These are phyloP conservation scores for Kuraishia capsulata DNA, from an alignment of 805 yeast genomes.

Conservation along the genomic window DNA sequence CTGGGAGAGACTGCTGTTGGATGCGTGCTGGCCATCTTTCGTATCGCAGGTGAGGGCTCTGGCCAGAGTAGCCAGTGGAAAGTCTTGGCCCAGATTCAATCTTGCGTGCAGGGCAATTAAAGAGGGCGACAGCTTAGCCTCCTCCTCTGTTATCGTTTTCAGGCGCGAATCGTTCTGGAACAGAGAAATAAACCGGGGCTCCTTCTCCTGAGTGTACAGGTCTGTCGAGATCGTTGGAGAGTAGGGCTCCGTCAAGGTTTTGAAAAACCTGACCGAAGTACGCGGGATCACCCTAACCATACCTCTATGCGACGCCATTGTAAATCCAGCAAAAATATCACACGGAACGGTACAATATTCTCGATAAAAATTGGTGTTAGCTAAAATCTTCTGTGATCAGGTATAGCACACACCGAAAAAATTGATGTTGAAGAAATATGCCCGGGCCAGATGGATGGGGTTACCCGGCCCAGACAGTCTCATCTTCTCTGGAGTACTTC, in stretches of 20 bases:
- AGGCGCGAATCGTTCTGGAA: conserved; percentile 18
- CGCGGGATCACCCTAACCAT: neutral
- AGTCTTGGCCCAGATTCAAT: conserved; percentile 49
- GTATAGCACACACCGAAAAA: too few species aligned
- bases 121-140: conserved; percentile 56
- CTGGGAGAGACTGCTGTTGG: conserved; percentile 71
- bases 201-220: neutral
- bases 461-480: neutral
- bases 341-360: too few species aligned
- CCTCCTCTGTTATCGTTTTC: conserved; percentile 33
- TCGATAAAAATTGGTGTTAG: too few species aligned
- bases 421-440: neutral
- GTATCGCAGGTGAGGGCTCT: conserved; percentile 61
- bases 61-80: conserved; percentile 60
- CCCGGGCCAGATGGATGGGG: neutral
- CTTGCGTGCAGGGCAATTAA: conserved; percentile 74
- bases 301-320: too few species aligned
- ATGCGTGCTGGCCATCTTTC: conserved; percentile 37
- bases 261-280: conserved; percentile 1
- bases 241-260: conserved; percentile 1
- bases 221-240: conserved; percentile 2
- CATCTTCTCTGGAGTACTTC: too few species aligned
- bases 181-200: neutral
- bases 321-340: too few species aligned
- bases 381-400: too few species aligned